phyloP scores from a whole-genome alignment of 257 asterid species.

The Plectranthus barbatus region DNA sequence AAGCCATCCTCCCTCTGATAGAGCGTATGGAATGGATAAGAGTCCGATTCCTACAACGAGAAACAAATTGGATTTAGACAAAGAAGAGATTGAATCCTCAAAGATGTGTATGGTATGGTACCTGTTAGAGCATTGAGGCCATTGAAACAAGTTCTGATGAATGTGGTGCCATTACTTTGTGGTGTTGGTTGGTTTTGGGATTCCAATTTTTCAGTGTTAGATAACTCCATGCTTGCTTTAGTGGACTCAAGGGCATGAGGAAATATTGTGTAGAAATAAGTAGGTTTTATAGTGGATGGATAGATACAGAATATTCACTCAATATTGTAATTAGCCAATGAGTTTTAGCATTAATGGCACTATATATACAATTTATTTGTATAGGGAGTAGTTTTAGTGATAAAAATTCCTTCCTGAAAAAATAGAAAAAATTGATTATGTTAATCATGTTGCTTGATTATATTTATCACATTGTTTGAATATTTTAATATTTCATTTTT shows the following conservation, averaged over 20 bases:
- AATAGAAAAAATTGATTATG: too few species aligned
- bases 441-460: too few species aligned
- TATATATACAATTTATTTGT: too few species aligned
- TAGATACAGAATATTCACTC: too few species aligned
- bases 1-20: conserved; percentile 48
- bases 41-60: conserved; percentile 33
- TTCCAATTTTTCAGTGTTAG: conserved; percentile 11
- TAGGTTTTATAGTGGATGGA: too few species aligned
- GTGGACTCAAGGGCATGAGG: not conserved
- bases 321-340: too few species aligned
- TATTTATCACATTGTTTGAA: too few species aligned
- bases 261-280: too few species aligned
- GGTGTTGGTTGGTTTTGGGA: conserved; percentile 16
- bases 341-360: too few species aligned
- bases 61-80: not conserved
- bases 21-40: conserved; percentile 44
- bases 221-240: not conserved
- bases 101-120: not conserved
- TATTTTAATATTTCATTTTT: too few species aligned
- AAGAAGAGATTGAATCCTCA: not conserved
- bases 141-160: conserved; percentile 44
- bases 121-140: conserved; percentile 43
- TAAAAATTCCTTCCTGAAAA: too few species aligned
- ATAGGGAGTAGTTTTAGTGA: too few species aligned
- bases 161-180: conserved; percentile 29